These are phyloP conservation scores for Mimosa bimucronata DNA, from an alignment of 306 rosid genomes.

Conservation along the genomic window DNA sequence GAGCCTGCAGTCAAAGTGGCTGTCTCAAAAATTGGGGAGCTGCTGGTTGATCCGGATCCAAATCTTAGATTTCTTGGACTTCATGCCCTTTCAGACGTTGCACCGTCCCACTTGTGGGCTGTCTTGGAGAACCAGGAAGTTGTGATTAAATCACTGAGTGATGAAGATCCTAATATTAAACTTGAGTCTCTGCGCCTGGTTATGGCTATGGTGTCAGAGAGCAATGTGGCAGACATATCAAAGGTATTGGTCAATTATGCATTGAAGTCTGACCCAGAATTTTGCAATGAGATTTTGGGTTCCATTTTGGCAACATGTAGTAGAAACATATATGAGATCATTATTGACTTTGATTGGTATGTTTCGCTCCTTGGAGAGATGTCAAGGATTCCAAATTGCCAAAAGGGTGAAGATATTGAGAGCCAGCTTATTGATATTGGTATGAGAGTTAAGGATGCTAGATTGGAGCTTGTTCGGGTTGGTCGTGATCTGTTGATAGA, in stretches of 20 bases:
- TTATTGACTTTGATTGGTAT: constrained; percentile 92
- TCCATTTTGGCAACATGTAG: constrained; percentile 71
- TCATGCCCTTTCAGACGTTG: constrained; percentile 69
- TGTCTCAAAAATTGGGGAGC: constrained; percentile 51
- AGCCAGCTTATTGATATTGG: constrained; percentile 86
- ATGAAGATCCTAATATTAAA: constrained; percentile 80
- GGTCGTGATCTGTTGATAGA: constrained; percentile 84
- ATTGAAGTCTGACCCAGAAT: constrained; percentile 63
- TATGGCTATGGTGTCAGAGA: constrained; percentile 77
- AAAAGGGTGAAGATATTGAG: constrained; percentile 85
- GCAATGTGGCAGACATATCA: constrained; percentile 59
- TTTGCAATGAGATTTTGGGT: constrained; percentile 71
- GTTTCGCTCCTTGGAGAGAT: constrained; percentile 84
- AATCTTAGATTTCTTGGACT: constrained; percentile 90
- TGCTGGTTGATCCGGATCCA: constrained; percentile 68
- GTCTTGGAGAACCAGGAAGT: constrained; percentile 85
- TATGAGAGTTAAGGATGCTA: constrained; percentile 87
- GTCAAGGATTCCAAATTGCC: constrained; percentile 82
- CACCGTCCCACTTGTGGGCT: constrained; percentile 69
- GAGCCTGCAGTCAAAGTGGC: constrained; percentile 81
- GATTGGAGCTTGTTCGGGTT: constrained; percentile 76
- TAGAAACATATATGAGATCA: constrained; percentile 71
- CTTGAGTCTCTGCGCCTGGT: constrained; percentile 76
- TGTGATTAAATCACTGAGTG: constrained; percentile 80
- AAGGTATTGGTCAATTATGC: constrained; percentile 64